A percentile compares a stretch with the other conserved stretches of the same genome.
Conservation (phyloP, 2,329 filamentous ascomycete species). For the Fusarium pseudoanthophilum region DNA sequence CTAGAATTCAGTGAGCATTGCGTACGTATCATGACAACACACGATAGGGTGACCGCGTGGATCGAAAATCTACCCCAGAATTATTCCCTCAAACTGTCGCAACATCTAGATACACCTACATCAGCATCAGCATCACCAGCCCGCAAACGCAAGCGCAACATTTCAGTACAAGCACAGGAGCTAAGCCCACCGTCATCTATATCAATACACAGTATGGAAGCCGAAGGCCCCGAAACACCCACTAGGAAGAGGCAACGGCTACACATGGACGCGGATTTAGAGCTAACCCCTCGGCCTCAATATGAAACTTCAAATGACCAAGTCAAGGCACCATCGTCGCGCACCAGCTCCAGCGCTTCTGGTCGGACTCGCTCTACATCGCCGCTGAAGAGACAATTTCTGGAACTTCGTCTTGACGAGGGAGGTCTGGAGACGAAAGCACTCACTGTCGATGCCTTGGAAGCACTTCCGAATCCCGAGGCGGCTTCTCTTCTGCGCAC, state of each 20-base stretch:
- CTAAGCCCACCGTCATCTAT: too few relatives aligned
- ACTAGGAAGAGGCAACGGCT: not conserved
- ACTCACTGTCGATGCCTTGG: not conserved
- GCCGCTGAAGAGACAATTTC: accelerated
- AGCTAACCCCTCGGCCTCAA: not conserved
- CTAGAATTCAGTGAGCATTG: accelerated
- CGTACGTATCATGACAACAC: not conserved
- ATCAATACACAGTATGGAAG: accelerated
- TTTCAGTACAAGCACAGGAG: not conserved
- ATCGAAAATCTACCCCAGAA: not conserved
- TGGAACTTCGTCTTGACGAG: not conserved
- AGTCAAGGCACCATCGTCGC: accelerated
- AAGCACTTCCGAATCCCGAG: not conserved
- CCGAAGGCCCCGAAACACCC: not conserved
- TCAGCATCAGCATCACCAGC: not conserved
- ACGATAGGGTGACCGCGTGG: not conserved
- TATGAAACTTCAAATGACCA: not conserved
- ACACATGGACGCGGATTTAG: too few relatives aligned
- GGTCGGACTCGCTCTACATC: not conserved
- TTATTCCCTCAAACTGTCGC: not conserved
- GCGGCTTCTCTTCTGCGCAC: not conserved
- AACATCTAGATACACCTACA: not conserved
- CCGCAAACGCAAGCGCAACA: not conserved
- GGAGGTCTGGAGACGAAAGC: not conserved
- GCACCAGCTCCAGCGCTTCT: accelerated